phyloP scores from a whole-genome alignment of 2,329 filamentous ascomycete species.

The Biscogniauxia marginata region DNA sequence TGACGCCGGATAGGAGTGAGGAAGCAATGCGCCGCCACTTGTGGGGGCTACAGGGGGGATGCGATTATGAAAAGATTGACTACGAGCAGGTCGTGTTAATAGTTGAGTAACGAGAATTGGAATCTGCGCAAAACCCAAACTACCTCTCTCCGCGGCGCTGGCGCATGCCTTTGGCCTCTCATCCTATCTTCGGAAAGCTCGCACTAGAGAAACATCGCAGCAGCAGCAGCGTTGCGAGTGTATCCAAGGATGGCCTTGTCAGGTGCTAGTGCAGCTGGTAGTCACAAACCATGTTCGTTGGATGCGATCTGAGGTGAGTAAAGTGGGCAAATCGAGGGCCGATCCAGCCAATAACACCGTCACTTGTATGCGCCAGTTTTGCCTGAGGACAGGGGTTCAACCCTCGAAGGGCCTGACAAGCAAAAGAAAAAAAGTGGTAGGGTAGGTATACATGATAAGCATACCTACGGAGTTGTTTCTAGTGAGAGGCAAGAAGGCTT shows the following conservation, averaged over 20 bases:
- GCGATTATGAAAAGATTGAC: not conserved
- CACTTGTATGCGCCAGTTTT: slow-evolving; percentile 30
- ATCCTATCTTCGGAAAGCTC: not conserved
- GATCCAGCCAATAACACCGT: slow-evolving; percentile 28
- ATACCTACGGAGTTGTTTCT: slow-evolving; percentile 20
- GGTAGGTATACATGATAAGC: slow-evolving; percentile 13
- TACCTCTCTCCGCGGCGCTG: not conserved
- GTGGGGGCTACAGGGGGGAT: slow-evolving; percentile 5
- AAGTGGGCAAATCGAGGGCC: slow-evolving; percentile 29
- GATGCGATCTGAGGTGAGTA: slow-evolving; percentile 33
- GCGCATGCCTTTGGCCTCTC: not conserved
- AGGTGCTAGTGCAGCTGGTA: slow-evolving; percentile 25
- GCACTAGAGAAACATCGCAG: not conserved
- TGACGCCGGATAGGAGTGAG: slow-evolving; percentile 19
- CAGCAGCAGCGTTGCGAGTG: not conserved
- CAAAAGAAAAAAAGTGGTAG: slow-evolving; percentile 18
- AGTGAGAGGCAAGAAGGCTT: slow-evolving; percentile 18
- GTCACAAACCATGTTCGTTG: slow-evolving; percentile 29
- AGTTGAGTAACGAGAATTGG: not conserved
- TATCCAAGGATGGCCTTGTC: slow-evolving; percentile 15
- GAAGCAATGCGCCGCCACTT: slow-evolving; percentile 19
- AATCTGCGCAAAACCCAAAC: not conserved
- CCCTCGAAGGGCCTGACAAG: slow-evolving; percentile 26
- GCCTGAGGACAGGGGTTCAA: slow-evolving; percentile 26
- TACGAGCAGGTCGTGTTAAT: not conserved